Percentiles rank a stretch among this genome's conserved stretches.
Evolutionary conservation across 2,329 filamentous ascomycete genomes (phyloP).

Genomic region (Aspergillus novoparasiticus): DNA sequence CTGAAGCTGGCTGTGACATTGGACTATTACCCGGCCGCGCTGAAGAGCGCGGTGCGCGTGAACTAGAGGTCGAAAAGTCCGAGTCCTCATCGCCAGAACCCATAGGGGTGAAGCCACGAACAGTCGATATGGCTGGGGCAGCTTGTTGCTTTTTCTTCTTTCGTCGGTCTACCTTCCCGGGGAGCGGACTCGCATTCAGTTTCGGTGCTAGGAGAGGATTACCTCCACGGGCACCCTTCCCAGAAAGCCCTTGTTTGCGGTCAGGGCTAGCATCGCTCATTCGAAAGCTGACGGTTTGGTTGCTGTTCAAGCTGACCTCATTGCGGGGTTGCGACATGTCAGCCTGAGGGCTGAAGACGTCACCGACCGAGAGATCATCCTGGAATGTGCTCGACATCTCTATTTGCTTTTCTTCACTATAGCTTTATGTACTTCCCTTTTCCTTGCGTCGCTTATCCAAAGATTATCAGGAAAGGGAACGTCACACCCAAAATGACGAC

Average conservation of each 20-base stretch:
- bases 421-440: not conserved
- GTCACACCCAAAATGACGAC: conserved; percentile 6
- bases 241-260: conserved; percentile 21
- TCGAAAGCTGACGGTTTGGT: conserved; percentile 28
- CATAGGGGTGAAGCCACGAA: conserved; percentile 47
- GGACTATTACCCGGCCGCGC: conserved; percentile 45
- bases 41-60: conserved; percentile 31
- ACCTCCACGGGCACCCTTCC: conserved; percentile 21
- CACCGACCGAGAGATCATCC: conserved; percentile 42
- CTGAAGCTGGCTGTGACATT: conserved; percentile 53
- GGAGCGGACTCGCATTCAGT: conserved; percentile 28
- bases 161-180: conserved; percentile 30
- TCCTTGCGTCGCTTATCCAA: not conserved
- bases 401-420: not conserved
- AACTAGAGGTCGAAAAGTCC: conserved; percentile 45
- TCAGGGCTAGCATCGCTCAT: conserved; percentile 30
- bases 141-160: conserved; percentile 47
- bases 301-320: conserved; percentile 25
- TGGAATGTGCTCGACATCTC: conserved; percentile 21
- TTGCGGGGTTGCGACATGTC: conserved; percentile 32
- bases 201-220: conserved; percentile 33
- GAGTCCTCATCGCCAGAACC: conserved; percentile 51
- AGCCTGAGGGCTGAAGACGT: conserved; percentile 43
- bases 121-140: conserved; percentile 41
- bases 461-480: not conserved